A percentile compares a stretch with the other conserved stretches of the same genome.
phyloP scores from a whole-genome alignment of 2,329 filamentous ascomycete genomes.

The Bipolaris oryzae region DNA sequence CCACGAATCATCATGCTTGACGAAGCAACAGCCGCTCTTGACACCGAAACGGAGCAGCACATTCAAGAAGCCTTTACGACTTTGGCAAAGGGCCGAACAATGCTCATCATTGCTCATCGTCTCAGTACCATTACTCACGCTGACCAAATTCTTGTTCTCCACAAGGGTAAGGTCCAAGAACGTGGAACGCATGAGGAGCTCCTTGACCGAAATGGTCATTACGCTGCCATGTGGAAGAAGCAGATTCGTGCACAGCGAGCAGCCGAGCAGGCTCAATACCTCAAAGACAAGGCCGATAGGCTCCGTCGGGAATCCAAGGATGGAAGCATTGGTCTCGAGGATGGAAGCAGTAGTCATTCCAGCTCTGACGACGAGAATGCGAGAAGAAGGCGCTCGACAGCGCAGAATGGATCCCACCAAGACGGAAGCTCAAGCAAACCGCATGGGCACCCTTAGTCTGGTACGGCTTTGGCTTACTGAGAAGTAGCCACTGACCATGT shows the following conservation, averaged over 20 bases:
- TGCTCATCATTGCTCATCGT: slow-evolving; percentile 88
- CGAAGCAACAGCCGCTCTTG: slow-evolving; percentile 88
- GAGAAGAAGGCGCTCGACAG: slow-evolving; percentile 29
- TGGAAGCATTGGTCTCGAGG: slow-evolving; percentile 42
- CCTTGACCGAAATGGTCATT: slow-evolving; percentile 53
- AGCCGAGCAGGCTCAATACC: slow-evolving; percentile 56
- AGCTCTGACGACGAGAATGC: slow-evolving; percentile 42
- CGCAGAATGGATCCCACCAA: slow-evolving; percentile 16
- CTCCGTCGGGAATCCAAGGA: slow-evolving; percentile 57
- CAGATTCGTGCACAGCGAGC: slow-evolving; percentile 58
- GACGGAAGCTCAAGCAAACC: slow-evolving; percentile 30
- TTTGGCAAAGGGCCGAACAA: slow-evolving; percentile 82
- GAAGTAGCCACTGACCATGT: background rate
- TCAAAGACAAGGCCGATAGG: slow-evolving; percentile 58
- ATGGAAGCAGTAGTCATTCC: slow-evolving; percentile 49
- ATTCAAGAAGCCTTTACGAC: slow-evolving; percentile 86
- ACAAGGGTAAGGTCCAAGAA: slow-evolving; percentile 60
- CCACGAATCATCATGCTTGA: slow-evolving; percentile 91
- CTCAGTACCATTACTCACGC: slow-evolving; percentile 62
- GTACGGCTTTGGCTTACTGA: slow-evolving; percentile 2
- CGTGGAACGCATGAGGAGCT: slow-evolving; percentile 59
- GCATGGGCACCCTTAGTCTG: slow-evolving; percentile 35
- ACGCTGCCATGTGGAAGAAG: slow-evolving; percentile 60
- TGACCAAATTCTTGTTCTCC: slow-evolving; percentile 62
- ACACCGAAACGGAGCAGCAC: slow-evolving; percentile 90